Evolutionary conservation across 2,329 filamentous ascomycete genomes (phyloP), one percentile per base, ranked within the genome.

Genomic region (Microsporum ferrugineum): DNA sequence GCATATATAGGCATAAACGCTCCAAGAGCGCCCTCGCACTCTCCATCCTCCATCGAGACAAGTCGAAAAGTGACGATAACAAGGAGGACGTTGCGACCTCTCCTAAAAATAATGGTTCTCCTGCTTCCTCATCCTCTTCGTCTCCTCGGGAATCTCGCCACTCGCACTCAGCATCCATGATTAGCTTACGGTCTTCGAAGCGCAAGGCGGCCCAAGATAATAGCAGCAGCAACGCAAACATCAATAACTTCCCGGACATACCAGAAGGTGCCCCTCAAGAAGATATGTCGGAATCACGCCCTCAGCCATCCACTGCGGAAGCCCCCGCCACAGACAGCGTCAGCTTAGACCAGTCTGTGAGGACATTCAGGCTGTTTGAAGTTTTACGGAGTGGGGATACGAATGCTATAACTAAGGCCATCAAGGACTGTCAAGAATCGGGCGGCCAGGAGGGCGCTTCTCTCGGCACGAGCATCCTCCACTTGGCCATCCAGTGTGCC

Each of bases 401-500:
- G 0, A 87, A 86, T 12, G 89, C 88, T 41, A 96, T 99, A 68
- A 89, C 89, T 34, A 92, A 87, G 71, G 88, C 88, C 0, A 88
- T 96, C 66, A 73, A 76, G 75, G 66, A 87, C 80, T 79, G 66
- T 61, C 75, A 69, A 80, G 80, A 67, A 81, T 82, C 65, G 66
- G 82, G 66, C 73, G 77, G 62, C 71, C 77, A 64, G 68, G 73
- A 63, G 69, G 74, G 63, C 68, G 73, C 66, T 74, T 72, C 65
- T 69, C 79, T 61, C 72, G 91, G 95, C 60, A 96, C 91, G 0
- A 94, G 89, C 1, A 87, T 97, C 47, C 80, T 99, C 41, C 92
- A 99, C 73, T 80, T 99, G 45, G 91, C 94, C 31, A 90, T 97
- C 51, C 94, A 99, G 75, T 97, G 92, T 75, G 92, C 94, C 57